Evolutionary conservation across 2,329 filamentous ascomycete species (phyloP).

Genomic region (Paracoccidioides brasiliensis): DNA sequence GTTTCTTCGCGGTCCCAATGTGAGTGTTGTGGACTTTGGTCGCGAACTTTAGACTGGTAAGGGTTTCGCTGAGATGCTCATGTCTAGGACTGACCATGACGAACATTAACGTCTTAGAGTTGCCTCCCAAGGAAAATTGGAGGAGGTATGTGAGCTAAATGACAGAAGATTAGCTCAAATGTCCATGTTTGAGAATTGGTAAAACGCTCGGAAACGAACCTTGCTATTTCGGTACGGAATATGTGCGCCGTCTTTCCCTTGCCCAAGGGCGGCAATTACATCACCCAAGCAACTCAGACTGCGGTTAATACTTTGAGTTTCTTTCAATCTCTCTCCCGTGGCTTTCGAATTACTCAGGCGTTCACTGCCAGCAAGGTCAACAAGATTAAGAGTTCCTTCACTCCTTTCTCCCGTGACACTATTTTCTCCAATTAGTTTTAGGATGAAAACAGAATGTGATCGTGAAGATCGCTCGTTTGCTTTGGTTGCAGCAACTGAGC

Average conservation of each 20-base stretch:
- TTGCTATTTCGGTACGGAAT: slow-evolving; percentile 95
- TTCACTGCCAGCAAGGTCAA: slow-evolving; percentile 90
- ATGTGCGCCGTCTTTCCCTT: slow-evolving; percentile 62
- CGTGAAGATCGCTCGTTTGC: slow-evolving; percentile 90
- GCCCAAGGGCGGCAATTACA: slow-evolving; percentile 85
- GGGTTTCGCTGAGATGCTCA: slow-evolving; percentile 78
- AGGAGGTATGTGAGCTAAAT: slow-evolving; percentile 75
- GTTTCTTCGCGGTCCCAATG: slow-evolving; percentile 64
- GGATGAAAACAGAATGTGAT: slow-evolving; percentile 90
- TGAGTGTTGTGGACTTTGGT: slow-evolving; percentile 85
- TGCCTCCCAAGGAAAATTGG: slow-evolving; percentile 87
- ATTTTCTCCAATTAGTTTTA: slow-evolving; percentile 56
- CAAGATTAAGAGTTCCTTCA: slow-evolving; percentile 87
- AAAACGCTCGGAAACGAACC: slow-evolving; percentile 31
- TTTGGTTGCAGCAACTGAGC: slow-evolving; percentile 91
- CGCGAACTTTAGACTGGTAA: slow-evolving; percentile 90
- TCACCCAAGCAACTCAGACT: slow-evolving; percentile 83
- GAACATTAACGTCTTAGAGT: slow-evolving; percentile 97
- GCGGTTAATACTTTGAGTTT: slow-evolving; percentile 97
- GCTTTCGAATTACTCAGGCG: slow-evolving; percentile 75
- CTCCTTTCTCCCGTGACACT: slow-evolving; percentile 65
- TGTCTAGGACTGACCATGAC: slow-evolving; percentile 93
- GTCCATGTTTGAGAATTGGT: background rate
- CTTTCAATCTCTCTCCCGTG: slow-evolving; percentile 74
- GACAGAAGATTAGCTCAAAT: background rate